Percentiles rank a stretch among this genome's conserved stretches.
Evolutionary conservation across 2,329 filamentous ascomycete species (phyloP).

Genomic region (Paraconiothyrium sp.): DNA sequence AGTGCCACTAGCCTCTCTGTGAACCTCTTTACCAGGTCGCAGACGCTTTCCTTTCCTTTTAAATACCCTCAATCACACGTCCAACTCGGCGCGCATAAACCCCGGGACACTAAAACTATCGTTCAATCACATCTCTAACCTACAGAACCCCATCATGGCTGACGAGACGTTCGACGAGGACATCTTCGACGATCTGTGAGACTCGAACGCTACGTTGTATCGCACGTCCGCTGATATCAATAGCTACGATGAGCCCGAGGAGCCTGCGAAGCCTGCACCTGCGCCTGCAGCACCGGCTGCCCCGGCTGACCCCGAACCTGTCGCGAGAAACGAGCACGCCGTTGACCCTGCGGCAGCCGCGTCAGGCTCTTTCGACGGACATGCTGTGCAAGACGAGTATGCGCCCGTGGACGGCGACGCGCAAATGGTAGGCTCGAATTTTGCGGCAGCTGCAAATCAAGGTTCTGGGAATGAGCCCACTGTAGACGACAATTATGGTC

Average conservation of each 20-base stretch:
- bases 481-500: constrained; percentile 56
- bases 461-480: constrained; percentile 42
- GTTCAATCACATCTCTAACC: constrained; percentile 8
- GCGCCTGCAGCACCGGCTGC: constrained; percentile 34
- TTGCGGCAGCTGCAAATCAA: constrained; percentile 42
- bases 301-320: constrained; percentile 31
- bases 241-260: constrained; percentile 53
- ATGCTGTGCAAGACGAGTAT: constrained; percentile 30
- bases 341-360: constrained; percentile 28
- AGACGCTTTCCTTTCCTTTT: constrained; percentile 7
- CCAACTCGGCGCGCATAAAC: constrained; percentile 14
- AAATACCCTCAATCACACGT: neutral
- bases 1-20: neutral
- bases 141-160: constrained; percentile 66
- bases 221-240: constrained; percentile 31
- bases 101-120: neutral
- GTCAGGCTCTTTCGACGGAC: constrained; percentile 25
- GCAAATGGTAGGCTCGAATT: constrained; percentile 43
- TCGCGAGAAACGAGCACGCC: constrained; percentile 5
- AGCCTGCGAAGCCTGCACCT: constrained; percentile 37
- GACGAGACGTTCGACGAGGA: constrained; percentile 91
- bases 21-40: neutral
- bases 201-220: neutral
- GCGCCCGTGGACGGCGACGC: constrained; percentile 31
- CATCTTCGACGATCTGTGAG: constrained; percentile 94